A percentile compares a stretch with the other conserved stretches of the same genome.
Conservation (phyloP, 176 grass and related monocot genomes). For the Oryza longistaminata region DNA sequence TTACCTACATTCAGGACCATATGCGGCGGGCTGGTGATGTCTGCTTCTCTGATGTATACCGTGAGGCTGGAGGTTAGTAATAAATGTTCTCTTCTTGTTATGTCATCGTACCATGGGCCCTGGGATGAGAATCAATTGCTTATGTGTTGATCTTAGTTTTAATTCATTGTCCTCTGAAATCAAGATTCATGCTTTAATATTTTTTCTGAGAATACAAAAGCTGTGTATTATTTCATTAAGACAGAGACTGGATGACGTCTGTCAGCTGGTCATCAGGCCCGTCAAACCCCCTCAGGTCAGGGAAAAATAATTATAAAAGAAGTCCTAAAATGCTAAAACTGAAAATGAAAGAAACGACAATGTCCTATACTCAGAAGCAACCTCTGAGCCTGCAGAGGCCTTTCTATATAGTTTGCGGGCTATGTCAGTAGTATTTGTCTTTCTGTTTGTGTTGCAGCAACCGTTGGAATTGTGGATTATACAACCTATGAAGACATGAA, state of each 20-base stretch:
- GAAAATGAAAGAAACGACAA: not conserved
- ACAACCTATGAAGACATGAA: conserved; percentile 97
- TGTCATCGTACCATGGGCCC: not conserved
- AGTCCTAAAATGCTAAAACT: not conserved
- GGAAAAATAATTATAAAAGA: not conserved
- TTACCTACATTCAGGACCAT: conserved; percentile 62
- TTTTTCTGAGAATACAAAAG: not conserved
- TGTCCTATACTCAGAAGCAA: not conserved
- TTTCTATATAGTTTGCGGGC: not conserved
- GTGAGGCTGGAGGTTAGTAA: conserved; percentile 71
- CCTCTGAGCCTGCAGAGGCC: not conserved
- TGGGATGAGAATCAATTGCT: conserved; percentile 4
- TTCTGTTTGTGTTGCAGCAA: conserved; percentile 56
- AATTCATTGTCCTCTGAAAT: not conserved
- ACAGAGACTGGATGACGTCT: not conserved
- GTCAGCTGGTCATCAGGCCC: not conserved
- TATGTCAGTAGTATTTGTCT: conserved; percentile 14
- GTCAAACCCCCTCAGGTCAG: not conserved
- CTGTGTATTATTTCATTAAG: not conserved
- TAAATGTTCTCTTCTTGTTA: not conserved
- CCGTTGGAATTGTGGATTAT: conserved; percentile 85
- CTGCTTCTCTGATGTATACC: conserved; percentile 95
- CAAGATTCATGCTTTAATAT: not conserved
- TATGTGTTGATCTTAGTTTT: not conserved
- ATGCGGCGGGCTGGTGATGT: conserved; percentile 91